Evolutionary conservation across 1,284 basidiomycete species (phyloP).

Genomic region (Ustilago bromivora): DNA sequence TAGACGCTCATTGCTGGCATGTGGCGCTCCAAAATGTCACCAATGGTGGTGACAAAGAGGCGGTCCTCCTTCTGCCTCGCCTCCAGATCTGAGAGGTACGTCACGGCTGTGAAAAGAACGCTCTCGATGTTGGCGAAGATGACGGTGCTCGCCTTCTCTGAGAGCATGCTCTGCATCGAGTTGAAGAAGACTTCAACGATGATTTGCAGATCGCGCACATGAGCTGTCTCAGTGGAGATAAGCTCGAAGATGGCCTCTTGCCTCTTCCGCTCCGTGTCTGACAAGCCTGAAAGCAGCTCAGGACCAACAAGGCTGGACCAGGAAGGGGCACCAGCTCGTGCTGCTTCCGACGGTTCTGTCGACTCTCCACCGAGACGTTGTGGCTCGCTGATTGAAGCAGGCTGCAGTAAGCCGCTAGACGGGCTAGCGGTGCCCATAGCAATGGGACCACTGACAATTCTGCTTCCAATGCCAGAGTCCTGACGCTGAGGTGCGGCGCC

Average conservation of each 20-base stretch:
- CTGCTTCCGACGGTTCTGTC: conserved; percentile 8
- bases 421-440: conserved; percentile 20
- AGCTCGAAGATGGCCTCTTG: conserved; percentile 99
- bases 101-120: conserved; percentile 37
- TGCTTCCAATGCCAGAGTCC: conserved; percentile 16
- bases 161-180: conserved; percentile 78
- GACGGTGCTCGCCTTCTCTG: conserved; percentile 81
- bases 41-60: conserved; percentile 88
- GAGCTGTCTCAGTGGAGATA: conserved; percentile 97
- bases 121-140: conserved; percentile 95
- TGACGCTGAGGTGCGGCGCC: conserved; percentile 10
- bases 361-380: conserved; percentile 17
- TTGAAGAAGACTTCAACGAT: conserved; percentile 79
- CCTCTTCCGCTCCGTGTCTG: conserved; percentile 91
- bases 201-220: conserved; percentile 91
- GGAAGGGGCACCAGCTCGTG: conserved; percentile 73
- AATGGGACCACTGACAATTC: conserved; percentile 46
- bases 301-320: conserved; percentile 91
- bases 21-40: conserved; percentile 82
- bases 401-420: conserved; percentile 11
- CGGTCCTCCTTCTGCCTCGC: conserved; percentile 88
- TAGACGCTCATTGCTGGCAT: conserved; percentile 83
- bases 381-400: conserved; percentile 25
- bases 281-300: conserved; percentile 81
- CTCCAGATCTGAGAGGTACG: conserved; percentile 77